phyloP scores from a whole-genome alignment of 176 grass and related monocot species.

The Zea luxurians region DNA sequence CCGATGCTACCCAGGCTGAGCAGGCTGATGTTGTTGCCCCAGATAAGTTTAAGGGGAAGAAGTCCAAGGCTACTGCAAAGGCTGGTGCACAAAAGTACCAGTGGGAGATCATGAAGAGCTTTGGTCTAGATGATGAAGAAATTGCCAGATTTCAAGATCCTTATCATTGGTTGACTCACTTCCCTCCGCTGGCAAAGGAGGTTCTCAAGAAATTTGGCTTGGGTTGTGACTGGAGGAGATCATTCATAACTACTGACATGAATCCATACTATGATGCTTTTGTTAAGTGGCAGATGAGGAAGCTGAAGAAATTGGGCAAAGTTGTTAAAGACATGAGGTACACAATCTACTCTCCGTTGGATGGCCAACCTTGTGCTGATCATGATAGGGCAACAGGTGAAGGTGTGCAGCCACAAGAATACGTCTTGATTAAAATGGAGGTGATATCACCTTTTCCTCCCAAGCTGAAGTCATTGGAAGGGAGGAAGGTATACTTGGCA shows the following conservation, averaged over 20 bases:
- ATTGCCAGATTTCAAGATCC: slow-evolving; percentile 74
- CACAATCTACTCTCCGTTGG: slow-evolving; percentile 77
- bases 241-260: slow-evolving; percentile 72
- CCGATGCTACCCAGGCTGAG: not conserved
- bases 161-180: slow-evolving; percentile 61
- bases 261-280: slow-evolving; percentile 80
- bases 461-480: slow-evolving; percentile 65
- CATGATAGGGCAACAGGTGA: slow-evolving; percentile 73
- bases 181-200: slow-evolving; percentile 61
- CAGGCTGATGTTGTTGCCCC: slow-evolving; percentile 19
- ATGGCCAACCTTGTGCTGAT: slow-evolving; percentile 80
- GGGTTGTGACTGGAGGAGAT: slow-evolving; percentile 71
- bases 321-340: slow-evolving; percentile 80
- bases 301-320: slow-evolving; percentile 62
- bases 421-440: slow-evolving; percentile 82
- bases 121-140: slow-evolving; percentile 53
- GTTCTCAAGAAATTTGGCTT: slow-evolving; percentile 66
- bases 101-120: slow-evolving; percentile 82
- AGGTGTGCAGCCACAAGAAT: slow-evolving; percentile 75
- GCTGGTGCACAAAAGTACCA: slow-evolving; percentile 54
- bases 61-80: slow-evolving; percentile 66
- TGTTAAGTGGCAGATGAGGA: slow-evolving; percentile 82
- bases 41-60: slow-evolving; percentile 76
- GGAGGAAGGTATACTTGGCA: slow-evolving; percentile 66
- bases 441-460: slow-evolving; percentile 58